Base-by-base conservation (phyloP, 2,329 filamentous ascomycete genomes). In the Botrytis hyacinthi region DNA sequence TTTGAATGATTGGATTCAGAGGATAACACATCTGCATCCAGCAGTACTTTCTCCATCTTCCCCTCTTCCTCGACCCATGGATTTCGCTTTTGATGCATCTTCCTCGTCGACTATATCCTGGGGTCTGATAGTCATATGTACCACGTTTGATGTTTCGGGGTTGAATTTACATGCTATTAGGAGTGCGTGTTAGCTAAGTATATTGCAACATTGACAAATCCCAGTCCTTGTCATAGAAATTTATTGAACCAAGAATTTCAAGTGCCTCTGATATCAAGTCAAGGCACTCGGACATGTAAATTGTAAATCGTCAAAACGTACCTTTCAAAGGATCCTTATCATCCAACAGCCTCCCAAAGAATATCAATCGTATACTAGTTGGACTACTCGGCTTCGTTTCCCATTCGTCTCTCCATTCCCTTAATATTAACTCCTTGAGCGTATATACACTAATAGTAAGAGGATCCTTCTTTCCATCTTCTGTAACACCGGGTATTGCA, bases 331-430 rank as follows among this genome's bases (percentile, higher is more conserved):
- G 89, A 73, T 92, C 89, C 83, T 97, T 97, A 80, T 98, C 95
- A 78, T 97, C 94, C 77, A 98, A 84, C 82, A 98, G 85, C 81
- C 95, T 94, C 70, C 95, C 95, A 83, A 97, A 96, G 76, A 94
- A 93, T 80, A 98, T 98, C 79, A 98, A 84, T 69, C 95, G 88
- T 84, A 98, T 98, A 75, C 92, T 93, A 80, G 91, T 95, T 18
- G 95, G 95, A 80, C 93, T 96, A 40, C 92, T 90, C 1, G 95
- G 95, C 80, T 93, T 91, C 26, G 90, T 85, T 79, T 97, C 95
- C 95, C 95, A 98, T 81, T 98, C 93, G 78, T 91, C 91, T 78
- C 94, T 88, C 95, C 95, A 98, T 82, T 98, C 95, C 79, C 93
- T 88, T 85, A 96, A 88, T 81, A 98, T 97, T 80, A 98, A 85